Evolutionary conservation across 1,284 basidiomycete genomes (phyloP), one percentile per base, ranked within the genome.

Genomic region (Ceratobasidium sp.): DNA sequence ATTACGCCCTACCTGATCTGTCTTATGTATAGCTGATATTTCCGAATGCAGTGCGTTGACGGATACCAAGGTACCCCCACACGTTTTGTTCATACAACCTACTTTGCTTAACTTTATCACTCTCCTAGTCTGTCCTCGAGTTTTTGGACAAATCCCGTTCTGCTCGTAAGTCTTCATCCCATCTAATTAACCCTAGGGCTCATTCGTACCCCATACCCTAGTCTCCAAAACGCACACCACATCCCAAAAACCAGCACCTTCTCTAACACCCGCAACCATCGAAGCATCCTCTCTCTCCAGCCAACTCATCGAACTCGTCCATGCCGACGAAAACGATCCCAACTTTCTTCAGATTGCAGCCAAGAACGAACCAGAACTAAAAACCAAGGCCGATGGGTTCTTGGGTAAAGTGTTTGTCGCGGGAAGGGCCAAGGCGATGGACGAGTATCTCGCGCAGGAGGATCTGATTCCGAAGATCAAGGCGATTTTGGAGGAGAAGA

Each of bases 131-230:
- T 48, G 93, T 96, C 79, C 87, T 94, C 74, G 90, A 93, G 77
- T 94, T 96, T 83, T 86, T 97, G 57, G 95, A 96, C 86, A 92
- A 92, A 82, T 94, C 93, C 20, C 90, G 94, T 68, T 93, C 90
- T 4, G 48, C 64, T 66, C 62, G 73, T 75, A 57, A 65, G 73
- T n/a, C 17, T 13, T 54, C 56, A 48, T n/a, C n/a, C n/a, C n/a
- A n/a, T n/a, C n/a, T n/a, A n/a, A n/a, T n/a, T n/a, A n/a, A n/a
- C n/a, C n/a, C n/a, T 13, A 52, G 17, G 13, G 9, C 13, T 17
- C 66, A 40, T 46, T 20, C 38, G 52, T n/a, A 50, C 44, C 13
- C 20, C 17, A 15, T 20, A 3, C 10, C 10, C 85, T 88, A 23
- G 84, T 87, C 57, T 93, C 91, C 44, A 90, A 88, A 76, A 93